Percentiles rank a stretch among this genome's conserved stretches.
These are phyloP conservation scores for Geotrichum carabidarum DNA, from an alignment of 1,139 yeast genomes.

Conservation along the genomic window DNA sequence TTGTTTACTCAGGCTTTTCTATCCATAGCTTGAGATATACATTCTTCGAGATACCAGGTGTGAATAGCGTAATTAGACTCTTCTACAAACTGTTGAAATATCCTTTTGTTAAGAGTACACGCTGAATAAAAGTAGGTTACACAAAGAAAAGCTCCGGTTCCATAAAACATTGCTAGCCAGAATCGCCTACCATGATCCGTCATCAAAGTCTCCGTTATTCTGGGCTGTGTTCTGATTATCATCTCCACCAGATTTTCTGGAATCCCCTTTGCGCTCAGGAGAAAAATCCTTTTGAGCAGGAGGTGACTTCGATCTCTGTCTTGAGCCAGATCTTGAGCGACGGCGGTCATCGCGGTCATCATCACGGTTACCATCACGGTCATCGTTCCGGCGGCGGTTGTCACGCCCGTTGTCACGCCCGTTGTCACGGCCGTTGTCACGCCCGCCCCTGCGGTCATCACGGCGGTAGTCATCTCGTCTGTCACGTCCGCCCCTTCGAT, in stretches of 20 bases:
- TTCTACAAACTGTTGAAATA: no score
- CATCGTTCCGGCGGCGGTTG: constrained; percentile 18
- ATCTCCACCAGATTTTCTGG: constrained; percentile 5
- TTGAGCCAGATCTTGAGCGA: constrained; percentile 12
- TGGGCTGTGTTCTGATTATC: neutral
- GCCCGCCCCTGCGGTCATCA: constrained; percentile 22
- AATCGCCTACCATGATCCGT: constrained; percentile 13
- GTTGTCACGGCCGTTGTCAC: constrained; percentile 15
- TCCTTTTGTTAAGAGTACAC: no score
- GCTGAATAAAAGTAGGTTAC: no score
- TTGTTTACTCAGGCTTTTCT: no score
- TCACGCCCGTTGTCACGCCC: constrained; percentile 13
- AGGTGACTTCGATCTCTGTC: constrained; percentile 14
- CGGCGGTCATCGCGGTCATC: constrained; percentile 20
- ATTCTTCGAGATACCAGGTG: no score
- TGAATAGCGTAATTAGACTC: no score
- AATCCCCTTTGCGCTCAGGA: constrained; percentile 7
- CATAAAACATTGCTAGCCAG: no score
- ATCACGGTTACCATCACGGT: constrained; percentile 20
- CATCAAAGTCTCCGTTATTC: constrained; percentile 3
- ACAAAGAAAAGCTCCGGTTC: no score
- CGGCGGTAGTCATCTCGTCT: constrained; percentile 15
- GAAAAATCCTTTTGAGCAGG: neutral
- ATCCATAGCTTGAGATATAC: no score
- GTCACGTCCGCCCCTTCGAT: constrained; percentile 17